Evolutionary conservation across 73 alveolate genomes (phyloP), one percentile per base, ranked within the genome.

Genomic region (Paramecium tetraurelia): DNA sequence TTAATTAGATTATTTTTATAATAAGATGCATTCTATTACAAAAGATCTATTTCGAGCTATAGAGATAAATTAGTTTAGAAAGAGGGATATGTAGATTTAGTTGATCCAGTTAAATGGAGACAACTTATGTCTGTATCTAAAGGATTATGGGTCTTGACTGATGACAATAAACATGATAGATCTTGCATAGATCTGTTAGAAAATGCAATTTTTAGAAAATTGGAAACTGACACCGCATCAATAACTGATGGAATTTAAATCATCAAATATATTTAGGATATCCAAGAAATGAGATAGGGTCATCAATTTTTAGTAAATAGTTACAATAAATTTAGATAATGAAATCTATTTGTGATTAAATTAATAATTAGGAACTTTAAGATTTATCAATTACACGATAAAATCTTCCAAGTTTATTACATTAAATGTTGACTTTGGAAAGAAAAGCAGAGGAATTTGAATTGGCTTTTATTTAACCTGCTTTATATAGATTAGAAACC

Each of bases 41-140:
- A 63, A 33, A 63, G 84, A 63, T 63, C 84, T 2, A 63, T 63
- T 2, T 63, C 84, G 7, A 63, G 84, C 24, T 63, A 63, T 63
- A 63, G 84, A 63, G 84, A 63, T 63, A 63, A 63, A 63, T 63
- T 63, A 63, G 50, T 63, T 63, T 6, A 63, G 12, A 63, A 63
- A 33, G 50, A 63, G 20, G 84, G 46, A 31, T 63, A 63, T 63
- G 1, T 63, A 31, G 84, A 63, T 63, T 63, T 63, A 63, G 84
- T 63, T 11, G 84, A 63, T 63, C 84, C 84, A 29, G 41, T 63
- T 10, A 63, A 63, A 27, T 63, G 84, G 84, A 63, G 46, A 63
- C 12, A 63, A 33, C 41, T 63, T 27, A 12, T 63, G 46, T 10
- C 84, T 31, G 84, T 63, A 27, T 63, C 84, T 4, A 63, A 63